Conservation (phyloP, 2,329 filamentous ascomycete genomes). For the Pseudogymnoascus sp. region DNA sequence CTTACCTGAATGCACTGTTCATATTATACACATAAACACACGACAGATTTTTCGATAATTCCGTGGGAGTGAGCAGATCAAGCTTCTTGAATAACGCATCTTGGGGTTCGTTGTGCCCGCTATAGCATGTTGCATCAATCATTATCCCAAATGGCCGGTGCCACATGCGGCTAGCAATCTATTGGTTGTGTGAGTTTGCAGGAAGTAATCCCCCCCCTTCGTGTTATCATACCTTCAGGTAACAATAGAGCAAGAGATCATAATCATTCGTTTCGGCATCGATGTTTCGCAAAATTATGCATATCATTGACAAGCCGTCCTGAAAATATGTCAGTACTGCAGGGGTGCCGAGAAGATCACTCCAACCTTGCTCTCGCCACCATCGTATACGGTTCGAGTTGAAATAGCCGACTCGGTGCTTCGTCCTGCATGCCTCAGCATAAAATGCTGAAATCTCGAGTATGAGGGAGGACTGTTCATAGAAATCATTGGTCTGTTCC, state of each 20-base stretch:
- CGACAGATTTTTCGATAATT: constrained; percentile 51
- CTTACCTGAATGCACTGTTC: constrained; percentile 63
- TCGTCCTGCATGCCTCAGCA: constrained; percentile 61
- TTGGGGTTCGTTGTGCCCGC: constrained; percentile 57
- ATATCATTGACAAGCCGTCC: constrained; percentile 63
- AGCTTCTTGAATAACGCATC: constrained; percentile 59
- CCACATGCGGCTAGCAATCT: constrained; percentile 65
- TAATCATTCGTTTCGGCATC: constrained; percentile 59
- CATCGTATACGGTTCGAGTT: constrained; percentile 61
- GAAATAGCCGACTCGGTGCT: constrained; percentile 58
- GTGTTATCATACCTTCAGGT: constrained; percentile 48
- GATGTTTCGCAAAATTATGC: constrained; percentile 60
- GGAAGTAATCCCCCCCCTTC: background rate
- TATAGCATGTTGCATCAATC: constrained; percentile 64
- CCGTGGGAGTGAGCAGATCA: constrained; percentile 54
- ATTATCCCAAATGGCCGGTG: constrained; percentile 61
- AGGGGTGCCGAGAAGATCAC: background rate
- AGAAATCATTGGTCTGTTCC: constrained; percentile 61
- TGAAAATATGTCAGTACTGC: constrained; percentile 24
- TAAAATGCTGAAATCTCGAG: constrained; percentile 65
- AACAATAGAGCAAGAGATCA: constrained; percentile 60
- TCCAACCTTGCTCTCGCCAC: constrained; percentile 58
- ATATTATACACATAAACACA: constrained; percentile 66
- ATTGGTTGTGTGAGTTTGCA: constrained; percentile 11
- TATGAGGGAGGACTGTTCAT: constrained; percentile 57